Percentiles rank a stretch among this genome's conserved stretches.
phyloP scores from a whole-genome alignment of 331 rosid species.

The Spiraea crenata region DNA sequence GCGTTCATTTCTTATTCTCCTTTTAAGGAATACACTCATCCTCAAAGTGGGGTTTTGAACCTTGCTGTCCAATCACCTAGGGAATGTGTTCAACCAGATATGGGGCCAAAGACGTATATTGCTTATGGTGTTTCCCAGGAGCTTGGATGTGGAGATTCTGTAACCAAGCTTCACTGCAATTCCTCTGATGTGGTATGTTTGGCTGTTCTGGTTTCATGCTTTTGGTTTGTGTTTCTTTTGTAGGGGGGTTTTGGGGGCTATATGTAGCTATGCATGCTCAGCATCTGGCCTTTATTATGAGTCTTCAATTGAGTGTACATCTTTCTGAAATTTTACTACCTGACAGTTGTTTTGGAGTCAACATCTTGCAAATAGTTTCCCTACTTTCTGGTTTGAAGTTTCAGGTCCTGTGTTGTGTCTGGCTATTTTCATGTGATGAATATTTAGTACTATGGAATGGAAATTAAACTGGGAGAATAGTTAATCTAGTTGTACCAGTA shows the following conservation, averaged over 20 bases:
- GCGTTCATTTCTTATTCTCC: conserved; percentile 43
- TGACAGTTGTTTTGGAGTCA: neutral
- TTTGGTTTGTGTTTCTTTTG: neutral
- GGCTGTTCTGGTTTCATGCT: neutral
- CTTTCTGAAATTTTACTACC: neutral
- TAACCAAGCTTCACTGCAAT: conserved; percentile 46
- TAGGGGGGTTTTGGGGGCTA: neutral
- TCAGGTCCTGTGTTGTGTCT: neutral
- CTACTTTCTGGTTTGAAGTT: neutral
- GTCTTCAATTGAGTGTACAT: neutral
- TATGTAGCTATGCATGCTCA: neutral
- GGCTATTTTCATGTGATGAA: neutral
- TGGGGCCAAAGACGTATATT: conserved; percentile 91
- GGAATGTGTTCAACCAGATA: conserved; percentile 52
- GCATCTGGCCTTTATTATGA: neutral
- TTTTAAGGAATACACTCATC: conserved; percentile 49
- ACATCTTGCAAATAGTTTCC: neutral
- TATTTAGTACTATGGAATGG: neutral
- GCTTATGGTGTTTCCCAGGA: conserved; percentile 67
- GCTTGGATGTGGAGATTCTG: conserved; percentile 55
- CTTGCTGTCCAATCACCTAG: conserved; percentile 32
- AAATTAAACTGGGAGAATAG: neutral
- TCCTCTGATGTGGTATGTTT: conserved; percentile 44
- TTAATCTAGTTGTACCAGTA: neutral
- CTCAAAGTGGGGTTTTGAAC: conserved; percentile 33